These are phyloP conservation scores for Hypoxylon crocopeplum DNA, from an alignment of 495 filamentous ascomycete species.

Conservation along the genomic window DNA sequence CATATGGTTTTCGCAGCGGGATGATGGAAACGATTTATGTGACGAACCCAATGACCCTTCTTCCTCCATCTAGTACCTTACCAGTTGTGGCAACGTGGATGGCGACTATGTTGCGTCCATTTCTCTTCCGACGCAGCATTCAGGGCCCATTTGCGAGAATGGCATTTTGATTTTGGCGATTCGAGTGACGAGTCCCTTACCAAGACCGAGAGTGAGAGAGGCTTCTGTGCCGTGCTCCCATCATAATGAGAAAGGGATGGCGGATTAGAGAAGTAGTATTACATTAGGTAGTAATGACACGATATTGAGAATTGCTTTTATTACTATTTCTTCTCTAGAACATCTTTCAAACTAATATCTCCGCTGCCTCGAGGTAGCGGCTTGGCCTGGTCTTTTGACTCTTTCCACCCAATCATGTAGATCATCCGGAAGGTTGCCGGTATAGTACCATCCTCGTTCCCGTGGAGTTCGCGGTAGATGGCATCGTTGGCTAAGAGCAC, in stretches of 20 bases:
- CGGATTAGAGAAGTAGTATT: no score
- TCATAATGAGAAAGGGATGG: no score
- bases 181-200: background rate
- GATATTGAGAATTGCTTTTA: background rate
- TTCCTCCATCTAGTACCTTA: no score
- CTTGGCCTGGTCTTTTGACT: constrained; percentile 75
- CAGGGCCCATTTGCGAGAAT: no score
- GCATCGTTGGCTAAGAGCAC: constrained; percentile 87
- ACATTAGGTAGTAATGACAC: background rate
- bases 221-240: no score
- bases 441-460: constrained; percentile 68
- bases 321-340: constrained; percentile 61
- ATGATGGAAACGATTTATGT: no score
- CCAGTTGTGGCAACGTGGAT: no score
- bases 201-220: background rate
- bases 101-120: no score
- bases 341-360: constrained; percentile 80
- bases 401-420: constrained; percentile 99
- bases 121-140: no score
- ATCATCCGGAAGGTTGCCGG: constrained; percentile 94
- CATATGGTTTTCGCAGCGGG: no score
- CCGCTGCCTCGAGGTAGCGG: constrained; percentile 85
- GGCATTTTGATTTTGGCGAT: constrained; percentile 1
- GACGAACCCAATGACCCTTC: no score
- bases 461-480: constrained; percentile 88